Base-by-base conservation (phyloP, 495 filamentous ascomycete species). In the Penicillium waksmanii region DNA sequence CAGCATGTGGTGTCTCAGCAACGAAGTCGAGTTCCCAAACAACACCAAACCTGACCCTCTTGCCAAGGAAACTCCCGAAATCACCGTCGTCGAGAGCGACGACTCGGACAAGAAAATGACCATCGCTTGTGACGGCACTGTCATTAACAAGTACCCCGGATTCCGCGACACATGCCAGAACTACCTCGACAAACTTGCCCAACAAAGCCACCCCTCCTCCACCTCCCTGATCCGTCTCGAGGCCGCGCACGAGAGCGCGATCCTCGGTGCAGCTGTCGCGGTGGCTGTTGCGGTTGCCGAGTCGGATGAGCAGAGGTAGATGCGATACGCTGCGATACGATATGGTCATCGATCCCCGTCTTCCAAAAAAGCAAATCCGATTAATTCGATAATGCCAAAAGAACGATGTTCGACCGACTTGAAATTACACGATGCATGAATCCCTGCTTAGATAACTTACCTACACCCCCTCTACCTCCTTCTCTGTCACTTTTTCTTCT, bases 1-100 rank as follows among this genome's bases (percentile, higher is more conserved):
- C 68, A 85, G 86, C 58, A 81, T 89, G 62, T 87, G 85, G 76
- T 76, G 74, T 13, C 68, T 89, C 23, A 77, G 79, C 48, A 82
- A 80, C 40, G 74, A 77, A 8, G 74, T 79, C 11, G 84, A 87
- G 50, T 71, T 27, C 67, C 54, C 64, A 70, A 18, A 12, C 51
- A 15, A 12, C 59, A 5, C 40, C 50, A 21, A 48, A 65, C 18
- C 68, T n/a, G 72, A 69, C 7, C 51, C 61, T 0, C 61, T 73
- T 12, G 56, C 53, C 43, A 79, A 79, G 51, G 73, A 76, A 38
- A 53, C 61, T 2, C 66, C 74, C n/a, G 72, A 77, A 50, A 67
- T 80, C 23, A 81, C 75, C 3, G 72, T 79, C 7, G 62, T 80
- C 9, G 77, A 79, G 52, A 73, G 68, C 40, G 72, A 72, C 53